Evolutionary conservation across 768 basidiomycete genomes (phyloP).

Genomic region (Lactarius indigo): DNA sequence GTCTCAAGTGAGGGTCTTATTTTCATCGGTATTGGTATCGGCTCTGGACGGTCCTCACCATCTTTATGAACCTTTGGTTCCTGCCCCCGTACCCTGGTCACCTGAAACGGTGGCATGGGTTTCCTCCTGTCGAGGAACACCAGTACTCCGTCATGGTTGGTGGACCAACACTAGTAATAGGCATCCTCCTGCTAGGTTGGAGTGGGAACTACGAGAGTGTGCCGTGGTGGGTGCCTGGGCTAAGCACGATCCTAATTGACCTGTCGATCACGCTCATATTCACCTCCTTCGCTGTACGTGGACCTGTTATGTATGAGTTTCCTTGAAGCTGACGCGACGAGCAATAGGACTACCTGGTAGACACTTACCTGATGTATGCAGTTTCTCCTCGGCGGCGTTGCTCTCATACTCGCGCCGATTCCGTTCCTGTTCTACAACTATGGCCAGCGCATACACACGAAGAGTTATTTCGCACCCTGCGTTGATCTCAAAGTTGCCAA

Average conservation of each 20-base stretch:
- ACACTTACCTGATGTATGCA: slow-evolving; percentile 47
- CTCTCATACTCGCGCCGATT: slow-evolving; percentile 54
- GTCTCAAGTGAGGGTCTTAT: slow-evolving; percentile 37
- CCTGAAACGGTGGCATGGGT: slow-evolving; percentile 38
- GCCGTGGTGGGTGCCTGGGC: slow-evolving; percentile 56
- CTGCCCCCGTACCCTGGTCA: slow-evolving; percentile 34
- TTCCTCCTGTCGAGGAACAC: slow-evolving; percentile 42
- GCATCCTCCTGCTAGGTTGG: slow-evolving; percentile 48
- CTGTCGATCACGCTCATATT: slow-evolving; percentile 51
- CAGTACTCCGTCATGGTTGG: slow-evolving; percentile 40
- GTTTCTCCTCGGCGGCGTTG: slow-evolving; percentile 61
- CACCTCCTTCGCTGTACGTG: too few relatives aligned
- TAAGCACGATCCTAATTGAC: slow-evolving; percentile 50
- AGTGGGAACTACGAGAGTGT: slow-evolving; percentile 48
- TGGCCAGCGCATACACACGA: slow-evolving; percentile 51
- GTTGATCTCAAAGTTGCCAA: slow-evolving; percentile 16
- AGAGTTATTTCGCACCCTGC: slow-evolving; percentile 51
- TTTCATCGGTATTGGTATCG: slow-evolving; percentile 41
- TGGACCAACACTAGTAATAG: slow-evolving; percentile 34
- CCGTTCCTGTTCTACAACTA: slow-evolving; percentile 72
- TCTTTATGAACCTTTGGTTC: slow-evolving; percentile 29
- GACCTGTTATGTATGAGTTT: neutral
- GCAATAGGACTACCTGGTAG: slow-evolving; percentile 52
- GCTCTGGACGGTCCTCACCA: slow-evolving; percentile 34
- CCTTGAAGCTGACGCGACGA: neutral